Conservation (phyloP, 2,329 filamentous ascomycete species). For the Zymoseptoria pseudotritici region DNA sequence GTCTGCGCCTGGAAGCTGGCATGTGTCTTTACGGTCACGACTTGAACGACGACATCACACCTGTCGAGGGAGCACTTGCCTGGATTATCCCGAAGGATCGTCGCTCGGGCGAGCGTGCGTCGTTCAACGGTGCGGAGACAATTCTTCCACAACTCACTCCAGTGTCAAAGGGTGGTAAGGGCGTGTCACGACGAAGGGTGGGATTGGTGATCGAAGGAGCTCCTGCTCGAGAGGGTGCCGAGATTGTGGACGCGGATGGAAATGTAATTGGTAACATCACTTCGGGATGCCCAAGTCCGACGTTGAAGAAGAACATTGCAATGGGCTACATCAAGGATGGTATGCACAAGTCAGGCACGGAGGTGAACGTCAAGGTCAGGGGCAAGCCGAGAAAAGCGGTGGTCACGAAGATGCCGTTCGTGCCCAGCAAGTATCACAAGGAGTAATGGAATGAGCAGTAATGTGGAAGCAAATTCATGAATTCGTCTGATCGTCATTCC, state of each 20-base stretch:
- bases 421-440: constrained; percentile 69
- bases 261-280: constrained; percentile 72
- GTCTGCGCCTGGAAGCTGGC: constrained; percentile 85
- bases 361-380: constrained; percentile 68
- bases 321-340: constrained; percentile 88
- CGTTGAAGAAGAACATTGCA: constrained; percentile 80
- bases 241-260: constrained; percentile 60
- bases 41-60: constrained; percentile 69
- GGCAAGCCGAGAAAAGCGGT: constrained; percentile 67
- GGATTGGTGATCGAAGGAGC: constrained; percentile 78
- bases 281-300: constrained; percentile 83
- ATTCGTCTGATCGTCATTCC: neutral
- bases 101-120: constrained; percentile 49
- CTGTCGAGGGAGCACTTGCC: constrained; percentile 56
- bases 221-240: constrained; percentile 79
- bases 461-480: neutral
- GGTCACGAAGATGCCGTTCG: constrained; percentile 84
- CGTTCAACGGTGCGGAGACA: constrained; percentile 77
- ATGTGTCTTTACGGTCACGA: constrained; percentile 99
- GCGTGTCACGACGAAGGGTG: constrained; percentile 65
- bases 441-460: constrained; percentile 8
- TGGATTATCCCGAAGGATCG: constrained; percentile 85
- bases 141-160: constrained; percentile 67
- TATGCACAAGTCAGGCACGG: constrained; percentile 74
- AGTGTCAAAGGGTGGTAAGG: constrained; percentile 31